phyloP scores from a whole-genome alignment of 2,329 filamentous ascomycete species.

The Alternaria metachromatica region DNA sequence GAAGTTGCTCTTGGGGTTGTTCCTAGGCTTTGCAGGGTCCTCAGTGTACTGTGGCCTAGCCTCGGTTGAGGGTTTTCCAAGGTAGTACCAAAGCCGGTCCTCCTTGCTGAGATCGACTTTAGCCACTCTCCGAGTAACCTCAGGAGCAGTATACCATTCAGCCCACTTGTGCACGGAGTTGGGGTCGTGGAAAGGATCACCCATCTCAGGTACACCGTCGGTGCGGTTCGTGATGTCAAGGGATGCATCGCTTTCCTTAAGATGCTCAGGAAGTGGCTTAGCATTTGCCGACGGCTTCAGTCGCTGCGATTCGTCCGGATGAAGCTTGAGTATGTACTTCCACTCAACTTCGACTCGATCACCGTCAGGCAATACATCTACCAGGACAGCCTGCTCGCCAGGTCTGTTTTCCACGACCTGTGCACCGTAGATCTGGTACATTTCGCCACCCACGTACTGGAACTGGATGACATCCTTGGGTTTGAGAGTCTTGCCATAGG shows the following conservation, averaged over 20 bases:
- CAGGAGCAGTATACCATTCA: conserved; percentile 71
- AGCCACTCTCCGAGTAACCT: conserved; percentile 59
- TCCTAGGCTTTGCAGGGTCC: conserved; percentile 65
- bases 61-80: conserved; percentile 86
- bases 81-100: conserved; percentile 85
- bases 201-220: conserved; percentile 57
- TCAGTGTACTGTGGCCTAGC: conserved; percentile 91
- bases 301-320: conserved; percentile 72
- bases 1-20: conserved; percentile 75
- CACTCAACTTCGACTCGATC: conserved; percentile 80
- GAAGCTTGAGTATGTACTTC: conserved; percentile 80
- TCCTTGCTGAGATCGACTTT: conserved; percentile 75
- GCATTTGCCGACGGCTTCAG: conserved; percentile 78
- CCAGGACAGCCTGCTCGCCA: conserved; percentile 75
- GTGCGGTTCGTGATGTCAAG: conserved; percentile 55
- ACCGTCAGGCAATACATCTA: conserved; percentile 84
- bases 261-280: conserved; percentile 69
- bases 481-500: conserved; percentile 72
- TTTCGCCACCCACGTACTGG: conserved; percentile 75
- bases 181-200: conserved; percentile 56
- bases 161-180: conserved; percentile 56
- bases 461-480: conserved; percentile 83
- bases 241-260: conserved; percentile 56
- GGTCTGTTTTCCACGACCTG: conserved; percentile 82
- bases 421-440: conserved; percentile 91